Percentiles rank a stretch among this genome's conserved stretches.
Conservation (phyloP, 306 rosid genomes). For the Elaeagnus macrophylla region DNA sequence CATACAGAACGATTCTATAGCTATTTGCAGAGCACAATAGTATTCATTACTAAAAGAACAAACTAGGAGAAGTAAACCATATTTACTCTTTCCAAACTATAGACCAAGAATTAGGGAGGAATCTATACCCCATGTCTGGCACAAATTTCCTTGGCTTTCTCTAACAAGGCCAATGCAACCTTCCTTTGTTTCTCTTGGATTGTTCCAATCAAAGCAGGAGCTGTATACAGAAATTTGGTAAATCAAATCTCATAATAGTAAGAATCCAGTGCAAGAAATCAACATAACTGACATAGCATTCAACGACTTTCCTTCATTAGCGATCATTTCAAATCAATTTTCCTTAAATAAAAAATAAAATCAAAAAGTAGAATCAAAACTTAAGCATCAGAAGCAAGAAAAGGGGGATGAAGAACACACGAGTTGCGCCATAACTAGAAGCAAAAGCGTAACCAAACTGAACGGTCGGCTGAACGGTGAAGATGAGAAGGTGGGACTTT, state of each 20-base stretch:
- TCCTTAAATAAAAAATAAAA: not conserved
- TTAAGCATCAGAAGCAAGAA: not conserved
- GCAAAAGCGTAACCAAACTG: conserved; percentile 17
- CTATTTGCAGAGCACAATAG: too few species aligned
- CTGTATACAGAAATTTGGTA: conserved; percentile 8
- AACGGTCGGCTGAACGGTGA: conserved; percentile 16
- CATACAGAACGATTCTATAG: too few species aligned
- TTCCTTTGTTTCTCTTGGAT: conserved; percentile 21
- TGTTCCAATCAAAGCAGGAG: conserved; percentile 17
- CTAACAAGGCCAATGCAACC: conserved; percentile 18
- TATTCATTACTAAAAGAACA: not conserved
- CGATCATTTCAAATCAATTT: not conserved
- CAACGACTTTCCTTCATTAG: not conserved
- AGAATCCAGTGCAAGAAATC: not conserved
- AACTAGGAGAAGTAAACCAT: not conserved
- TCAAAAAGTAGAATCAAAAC: not conserved
- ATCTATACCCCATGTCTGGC: conserved; percentile 22
- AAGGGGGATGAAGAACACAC: conserved; percentile 8
- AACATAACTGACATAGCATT: not conserved
- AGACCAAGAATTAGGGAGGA: not conserved
- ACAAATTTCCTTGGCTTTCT: conserved; percentile 25
- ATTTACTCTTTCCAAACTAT: not conserved
- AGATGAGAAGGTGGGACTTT: conserved; percentile 24
- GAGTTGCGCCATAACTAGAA: conserved; percentile 17
- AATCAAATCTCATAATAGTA: not conserved